These are phyloP conservation scores for Quercus tomentella DNA, from an alignment of 331 rosid genomes.

Conservation along the genomic window DNA sequence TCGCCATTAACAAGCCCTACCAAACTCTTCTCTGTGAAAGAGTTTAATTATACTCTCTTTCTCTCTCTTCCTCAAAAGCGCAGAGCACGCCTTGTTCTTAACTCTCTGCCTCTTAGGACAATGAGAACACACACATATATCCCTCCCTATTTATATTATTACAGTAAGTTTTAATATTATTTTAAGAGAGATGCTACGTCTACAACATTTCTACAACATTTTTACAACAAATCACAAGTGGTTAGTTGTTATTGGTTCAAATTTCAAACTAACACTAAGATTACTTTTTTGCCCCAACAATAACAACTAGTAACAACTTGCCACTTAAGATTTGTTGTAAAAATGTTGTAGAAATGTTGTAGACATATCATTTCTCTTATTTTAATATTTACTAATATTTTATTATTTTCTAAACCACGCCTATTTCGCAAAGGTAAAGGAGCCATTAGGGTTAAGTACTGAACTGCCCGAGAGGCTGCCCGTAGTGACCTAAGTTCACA, in stretches of 20 bases:
- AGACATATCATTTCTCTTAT: too few species aligned
- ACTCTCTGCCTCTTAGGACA: constrained; percentile 15
- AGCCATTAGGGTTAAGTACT: background rate
- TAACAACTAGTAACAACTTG: too few species aligned
- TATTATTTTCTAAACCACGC: constrained; percentile 15
- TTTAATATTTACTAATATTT: background rate
- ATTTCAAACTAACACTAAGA: too few species aligned
- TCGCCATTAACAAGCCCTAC: constrained; percentile 42
- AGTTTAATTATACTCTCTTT: constrained; percentile 24
- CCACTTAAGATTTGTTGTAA: too few species aligned
- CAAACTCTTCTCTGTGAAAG: constrained; percentile 23
- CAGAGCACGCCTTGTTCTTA: constrained; percentile 47
- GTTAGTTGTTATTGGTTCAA: too few species aligned
- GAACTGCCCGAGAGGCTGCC: constrained; percentile 21
- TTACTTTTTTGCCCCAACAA: too few species aligned
- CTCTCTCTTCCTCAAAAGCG: constrained; percentile 24
- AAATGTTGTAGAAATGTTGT: too few species aligned
- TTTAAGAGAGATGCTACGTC: too few species aligned
- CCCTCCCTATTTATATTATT: constrained; percentile 6
- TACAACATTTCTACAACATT: too few species aligned
- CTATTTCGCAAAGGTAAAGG: constrained; percentile 12
- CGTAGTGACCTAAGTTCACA: constrained; percentile 26
- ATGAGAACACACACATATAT: constrained; percentile 13
- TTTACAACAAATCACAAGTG: too few species aligned
- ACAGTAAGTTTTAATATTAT: too few species aligned